phyloP scores from a whole-genome alignment of 2,329 filamentous ascomycete species.

The Cordyceps fumosorosea region DNA sequence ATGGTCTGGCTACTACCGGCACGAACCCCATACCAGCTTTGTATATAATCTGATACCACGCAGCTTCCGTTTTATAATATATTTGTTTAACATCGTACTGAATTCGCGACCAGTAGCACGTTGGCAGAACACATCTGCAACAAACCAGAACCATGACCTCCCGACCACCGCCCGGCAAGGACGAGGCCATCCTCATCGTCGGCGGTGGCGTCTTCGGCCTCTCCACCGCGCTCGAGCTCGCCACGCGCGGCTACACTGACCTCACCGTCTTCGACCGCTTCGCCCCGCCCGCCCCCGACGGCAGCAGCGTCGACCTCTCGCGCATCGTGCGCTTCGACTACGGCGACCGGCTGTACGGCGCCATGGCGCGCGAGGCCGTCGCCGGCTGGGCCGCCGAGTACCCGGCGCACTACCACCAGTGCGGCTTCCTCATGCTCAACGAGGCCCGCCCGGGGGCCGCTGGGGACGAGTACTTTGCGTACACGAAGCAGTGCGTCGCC shows the following conservation, averaged over 20 bases:
- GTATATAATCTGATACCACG: no score
- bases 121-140: no score
- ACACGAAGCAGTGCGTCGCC: slow-evolving; percentile 18
- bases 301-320: slow-evolving; percentile 35
- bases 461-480: slow-evolving; percentile 15
- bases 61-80: no score
- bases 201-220: slow-evolving; percentile 27
- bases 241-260: slow-evolving; percentile 23
- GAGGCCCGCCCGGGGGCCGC: neutral
- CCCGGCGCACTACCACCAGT: slow-evolving; percentile 24
- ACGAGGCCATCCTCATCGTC: slow-evolving; percentile 22
- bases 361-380: slow-evolving; percentile 40
- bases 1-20: neutral
- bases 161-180: slow-evolving; percentile 7
- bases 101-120: no score
- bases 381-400: slow-evolving; percentile 23
- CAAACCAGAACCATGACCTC: neutral
- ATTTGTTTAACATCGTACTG: no score
- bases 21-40: neutral
- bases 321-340: slow-evolving; percentile 50
- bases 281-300: slow-evolving; percentile 29
- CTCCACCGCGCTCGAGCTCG: slow-evolving; percentile 23
- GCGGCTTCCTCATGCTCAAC: slow-evolving; percentile 27
- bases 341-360: slow-evolving; percentile 54
- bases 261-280: slow-evolving; percentile 31